These are phyloP conservation scores for Candida easanensis DNA, from an alignment of 805 yeast species.

Conservation along the genomic window DNA sequence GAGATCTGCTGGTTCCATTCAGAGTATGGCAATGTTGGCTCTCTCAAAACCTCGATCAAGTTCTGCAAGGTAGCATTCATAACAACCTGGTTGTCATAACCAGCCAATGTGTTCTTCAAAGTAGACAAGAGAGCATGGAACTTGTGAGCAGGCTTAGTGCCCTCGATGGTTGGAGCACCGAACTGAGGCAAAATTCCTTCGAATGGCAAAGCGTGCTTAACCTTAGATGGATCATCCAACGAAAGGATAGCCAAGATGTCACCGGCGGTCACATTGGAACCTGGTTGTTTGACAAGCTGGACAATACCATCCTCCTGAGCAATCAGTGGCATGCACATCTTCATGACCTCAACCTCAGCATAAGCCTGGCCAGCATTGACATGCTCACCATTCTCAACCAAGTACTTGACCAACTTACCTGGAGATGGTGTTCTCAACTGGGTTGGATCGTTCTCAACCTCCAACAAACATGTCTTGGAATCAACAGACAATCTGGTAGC, in stretches of 20 bases:
- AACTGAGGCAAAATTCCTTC: constrained; percentile 90
- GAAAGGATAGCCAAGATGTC: constrained; percentile 94
- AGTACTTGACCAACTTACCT: constrained; percentile 90
- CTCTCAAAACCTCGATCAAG: constrained; percentile 68
- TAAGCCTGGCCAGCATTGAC: constrained; percentile 87
- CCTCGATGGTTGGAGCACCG: constrained; percentile 80
- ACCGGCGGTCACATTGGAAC: constrained; percentile 95
- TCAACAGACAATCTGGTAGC: constrained; percentile 95
- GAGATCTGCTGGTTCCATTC: constrained; percentile 87
- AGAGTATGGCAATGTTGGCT: constrained; percentile 84
- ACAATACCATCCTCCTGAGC: constrained; percentile 93
- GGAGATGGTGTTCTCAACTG: constrained; percentile 98
- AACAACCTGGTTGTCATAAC: constrained; percentile 94
- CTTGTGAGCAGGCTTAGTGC: constrained; percentile 79
- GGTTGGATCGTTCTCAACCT: constrained; percentile 96
- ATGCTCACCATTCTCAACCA: constrained; percentile 96
- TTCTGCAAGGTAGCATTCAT: constrained; percentile 79
- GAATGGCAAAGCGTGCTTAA: constrained; percentile 92
- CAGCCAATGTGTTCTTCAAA: constrained; percentile 76
- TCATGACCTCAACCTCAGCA: constrained; percentile 99
- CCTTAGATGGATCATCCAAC: constrained; percentile 94
- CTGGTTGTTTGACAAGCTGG: constrained; percentile 95
- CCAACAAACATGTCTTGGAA: constrained; percentile 89
- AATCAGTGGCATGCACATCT: constrained; percentile 97
- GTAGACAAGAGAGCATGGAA: constrained; percentile 57